Base-by-base conservation (phyloP, 768 basidiomycete genomes). In the Suillus subaureus region DNA sequence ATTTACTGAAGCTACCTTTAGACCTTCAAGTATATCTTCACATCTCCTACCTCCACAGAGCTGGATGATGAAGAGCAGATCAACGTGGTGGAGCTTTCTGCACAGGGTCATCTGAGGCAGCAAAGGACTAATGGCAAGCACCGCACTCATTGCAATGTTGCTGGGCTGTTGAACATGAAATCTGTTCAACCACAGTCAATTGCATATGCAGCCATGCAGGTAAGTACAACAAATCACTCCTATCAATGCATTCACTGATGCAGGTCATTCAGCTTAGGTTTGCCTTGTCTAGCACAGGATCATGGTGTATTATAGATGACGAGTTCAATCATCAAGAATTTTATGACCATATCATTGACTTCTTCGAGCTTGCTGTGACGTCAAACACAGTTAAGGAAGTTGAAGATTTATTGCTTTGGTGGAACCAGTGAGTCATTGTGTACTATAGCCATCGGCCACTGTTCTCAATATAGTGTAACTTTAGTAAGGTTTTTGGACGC, bases 151-250 rank as follows among this genome's bases (percentile, higher is more conserved):
- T 28, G 65, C 13, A 33, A 69, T 6, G 63, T 69, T 31, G 65
- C 68, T 2, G n/a, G 7, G 1, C 43, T 70, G 16, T 9, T 69
- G 13, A 60, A 55, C 18, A 66, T 70, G 68, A 58, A 26, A 7
- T 28, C 62, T 1, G 67, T 73, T 18, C 63, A 71, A 3, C 74
- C 73, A 2, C 60, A 70, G 21, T 65, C 61, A 0, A 70, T 75
- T 37, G 70, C 74, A 18, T 75, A 75, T 49, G 63, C 62, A 3
- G 68, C 74, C 18, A 70, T 74, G 4, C 73, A 75, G 61, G 74
- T 75, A 61, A 51, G 52, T 54, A 31, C 16, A 15, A 16, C 11
- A 15, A 18, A n/a, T 28, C 65, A 66, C 18, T 60, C 21, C 16
- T 62, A 31, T 45, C 28, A 57, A 43, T 35, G 42, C 12, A 39